Evolutionary conservation across 2,329 filamentous ascomycete species (phyloP).

Genomic region (Alternaria alternata): DNA sequence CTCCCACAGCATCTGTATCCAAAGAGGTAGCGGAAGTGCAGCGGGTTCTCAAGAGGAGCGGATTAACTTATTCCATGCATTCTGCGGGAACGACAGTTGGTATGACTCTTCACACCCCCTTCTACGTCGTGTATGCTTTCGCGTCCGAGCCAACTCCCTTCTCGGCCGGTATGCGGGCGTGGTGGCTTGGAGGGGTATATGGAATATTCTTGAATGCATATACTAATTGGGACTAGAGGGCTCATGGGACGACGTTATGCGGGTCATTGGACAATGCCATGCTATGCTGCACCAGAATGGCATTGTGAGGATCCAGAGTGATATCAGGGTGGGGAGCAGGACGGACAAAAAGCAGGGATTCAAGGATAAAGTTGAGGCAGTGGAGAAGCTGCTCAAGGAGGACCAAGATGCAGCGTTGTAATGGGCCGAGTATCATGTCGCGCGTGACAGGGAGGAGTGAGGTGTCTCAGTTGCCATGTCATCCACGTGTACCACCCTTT

Average conservation of each 20-base stretch:
- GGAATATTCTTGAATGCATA: neutral
- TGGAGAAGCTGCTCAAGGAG: conserved; percentile 60
- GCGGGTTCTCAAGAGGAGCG: conserved; percentile 80
- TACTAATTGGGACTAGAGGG: conserved; percentile 69
- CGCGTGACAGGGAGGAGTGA: conserved; percentile 11
- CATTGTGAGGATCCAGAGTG: conserved; percentile 76
- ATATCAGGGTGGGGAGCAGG: conserved; percentile 84
- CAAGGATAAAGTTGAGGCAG: conserved; percentile 76
- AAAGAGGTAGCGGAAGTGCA: conserved; percentile 87
- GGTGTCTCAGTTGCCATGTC: conserved; percentile 19
- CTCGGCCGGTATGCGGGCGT: conserved; percentile 15
- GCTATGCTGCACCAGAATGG: conserved; percentile 51
- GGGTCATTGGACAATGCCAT: conserved; percentile 53
- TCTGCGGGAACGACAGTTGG: conserved; percentile 92
- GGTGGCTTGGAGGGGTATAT: conserved; percentile 11
- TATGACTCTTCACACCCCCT: conserved; percentile 53
- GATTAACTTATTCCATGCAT: conserved; percentile 87
- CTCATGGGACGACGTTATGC: conserved; percentile 87
- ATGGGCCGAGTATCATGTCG: conserved; percentile 1
- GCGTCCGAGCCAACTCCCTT: conserved; percentile 6
- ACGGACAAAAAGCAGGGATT: conserved; percentile 87
- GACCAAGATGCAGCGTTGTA: conserved; percentile 32
- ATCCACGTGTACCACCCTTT: conserved; percentile 3
- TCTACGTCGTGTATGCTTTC: neutral
- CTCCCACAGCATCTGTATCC: conserved; percentile 59